Evolutionary conservation across 169 alveolate species (phyloP).

Genomic region (Plasmodium coatneyi): DNA sequence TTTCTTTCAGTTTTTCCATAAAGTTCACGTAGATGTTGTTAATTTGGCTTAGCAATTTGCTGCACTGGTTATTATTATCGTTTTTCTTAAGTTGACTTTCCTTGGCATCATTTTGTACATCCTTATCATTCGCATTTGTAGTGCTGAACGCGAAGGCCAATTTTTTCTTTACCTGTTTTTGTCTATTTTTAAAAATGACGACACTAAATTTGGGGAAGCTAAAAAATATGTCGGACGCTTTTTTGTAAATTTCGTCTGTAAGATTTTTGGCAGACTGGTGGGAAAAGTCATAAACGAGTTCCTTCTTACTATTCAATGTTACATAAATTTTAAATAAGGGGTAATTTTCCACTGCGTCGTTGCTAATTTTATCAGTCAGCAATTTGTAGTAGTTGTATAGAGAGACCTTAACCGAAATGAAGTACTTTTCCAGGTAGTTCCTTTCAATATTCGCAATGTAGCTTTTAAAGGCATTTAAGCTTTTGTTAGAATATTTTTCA

Average conservation of each 20-base stretch:
- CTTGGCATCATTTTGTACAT: not conserved
- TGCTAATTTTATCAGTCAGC: slow-evolving; percentile 62
- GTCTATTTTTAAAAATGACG: slow-evolving; percentile 71
- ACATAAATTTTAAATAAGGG: slow-evolving; percentile 72
- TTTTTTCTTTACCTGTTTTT: slow-evolving; percentile 60
- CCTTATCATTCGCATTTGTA: slow-evolving; percentile 38
- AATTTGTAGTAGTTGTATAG: slow-evolving; percentile 63
- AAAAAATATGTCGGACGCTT: slow-evolving; percentile 68
- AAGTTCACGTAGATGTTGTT: slow-evolving; percentile 49
- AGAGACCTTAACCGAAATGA: slow-evolving; percentile 71
- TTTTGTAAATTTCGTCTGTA: slow-evolving; percentile 67
- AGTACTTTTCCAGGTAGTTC: slow-evolving; percentile 58
- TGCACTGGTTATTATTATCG: slow-evolving; percentile 55
- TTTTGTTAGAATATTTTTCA: slow-evolving; percentile 63
- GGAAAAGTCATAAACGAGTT: slow-evolving; percentile 49
- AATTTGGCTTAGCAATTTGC: slow-evolving; percentile 59
- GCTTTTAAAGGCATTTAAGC: slow-evolving; percentile 59
- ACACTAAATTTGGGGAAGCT: slow-evolving; percentile 34
- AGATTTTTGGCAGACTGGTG: slow-evolving; percentile 70
- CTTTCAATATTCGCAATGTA: slow-evolving; percentile 50
- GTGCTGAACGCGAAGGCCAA: slow-evolving; percentile 60
- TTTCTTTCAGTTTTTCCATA: slow-evolving; percentile 74
- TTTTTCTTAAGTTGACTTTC: slow-evolving; percentile 49
- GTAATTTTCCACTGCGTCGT: slow-evolving; percentile 70
- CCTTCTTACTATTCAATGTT: slow-evolving; percentile 37